Evolutionary conservation across 2,329 filamentous ascomycete species (phyloP), one percentile per base, ranked within the genome.

Genomic region (Coniochaeta hoffmannii): DNA sequence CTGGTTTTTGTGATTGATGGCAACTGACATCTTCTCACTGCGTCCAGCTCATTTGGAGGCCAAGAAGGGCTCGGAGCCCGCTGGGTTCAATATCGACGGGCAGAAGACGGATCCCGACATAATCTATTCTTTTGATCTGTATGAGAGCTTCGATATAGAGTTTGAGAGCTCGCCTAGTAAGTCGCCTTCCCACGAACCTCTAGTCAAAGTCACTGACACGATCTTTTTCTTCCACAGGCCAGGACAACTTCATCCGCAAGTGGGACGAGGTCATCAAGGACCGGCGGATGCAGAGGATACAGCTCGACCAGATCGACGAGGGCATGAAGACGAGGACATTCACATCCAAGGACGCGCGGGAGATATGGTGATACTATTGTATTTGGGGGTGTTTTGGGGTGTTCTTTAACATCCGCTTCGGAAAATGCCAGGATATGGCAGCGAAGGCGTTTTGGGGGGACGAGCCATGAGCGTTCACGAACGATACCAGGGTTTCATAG

Each of bases 101-200:
- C 59, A 60, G 46, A 51, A 58, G 4, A 58, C 58, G 10, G 60
- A 66, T 32, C 57, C 60, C 9, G 64, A 67, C 22, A 51, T 63
- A 12, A 63, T 61, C 12, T 57, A 60, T 14, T 58, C 56, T 1
- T 67, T 62, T 53, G 62, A 63, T 22, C 56, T 65, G 14, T 67
- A 66, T 54, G 65, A 66, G 59, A 66, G 62, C 36, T 64, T 66
- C 46, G 64, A 67, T 54, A 64, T 67, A 52, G 65, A 67, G 51
- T 67, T 67, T 61, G 65, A 67, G 60, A 67, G 59, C 50, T 62
- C 60, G 32, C 62, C 63, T 15, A 66, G 64, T 65, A 60, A 52
- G 64, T 58, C n/a, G 19, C 11, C 28, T 14, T 17, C n/a, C n/a
- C n/a, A n/a, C n/a, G n/a, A n/a, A 14, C n/a, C 6, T 41, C 36